phyloP scores from a whole-genome alignment of 441 rosid species.

The Populus hybrid region DNA sequence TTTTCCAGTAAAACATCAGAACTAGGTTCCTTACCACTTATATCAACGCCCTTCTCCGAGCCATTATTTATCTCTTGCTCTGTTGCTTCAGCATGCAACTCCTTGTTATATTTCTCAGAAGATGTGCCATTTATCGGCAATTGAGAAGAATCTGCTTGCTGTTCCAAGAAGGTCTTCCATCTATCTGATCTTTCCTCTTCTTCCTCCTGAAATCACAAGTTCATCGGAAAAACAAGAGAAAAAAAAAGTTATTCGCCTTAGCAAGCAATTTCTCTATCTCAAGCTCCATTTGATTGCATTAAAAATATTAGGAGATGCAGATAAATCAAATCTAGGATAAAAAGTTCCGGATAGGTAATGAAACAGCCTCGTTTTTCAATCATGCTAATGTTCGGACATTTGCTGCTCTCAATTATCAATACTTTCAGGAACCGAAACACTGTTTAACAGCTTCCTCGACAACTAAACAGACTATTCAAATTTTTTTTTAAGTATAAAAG shows the following conservation, averaged over 20 bases:
- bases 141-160: constrained; percentile 50
- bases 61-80: constrained; percentile 32
- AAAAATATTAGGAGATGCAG: not conserved
- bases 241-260: not conserved
- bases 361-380: not conserved
- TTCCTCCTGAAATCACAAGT: constrained; percentile 66
- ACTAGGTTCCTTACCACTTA: constrained; percentile 31
- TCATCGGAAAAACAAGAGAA: not conserved
- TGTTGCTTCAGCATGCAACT: constrained; percentile 28
- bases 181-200: constrained; percentile 99
- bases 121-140: constrained; percentile 38
- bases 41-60: constrained; percentile 35
- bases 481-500: not conserved
- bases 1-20: constrained; percentile 38
- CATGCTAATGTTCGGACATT: not conserved
- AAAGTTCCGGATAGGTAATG: not conserved
- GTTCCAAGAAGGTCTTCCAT: constrained; percentile 80
- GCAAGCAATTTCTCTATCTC: not conserved
- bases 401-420: not conserved
- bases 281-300: not conserved
- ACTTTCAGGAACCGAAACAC: not conserved
- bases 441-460: not conserved
- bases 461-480: not conserved
- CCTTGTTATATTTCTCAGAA: constrained; percentile 33
- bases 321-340: not conserved